Evolutionary conservation across 352 stramenopile species (phyloP), one percentile per base, ranked within the genome.

Genomic region (Saprolegnia parasitica): DNA sequence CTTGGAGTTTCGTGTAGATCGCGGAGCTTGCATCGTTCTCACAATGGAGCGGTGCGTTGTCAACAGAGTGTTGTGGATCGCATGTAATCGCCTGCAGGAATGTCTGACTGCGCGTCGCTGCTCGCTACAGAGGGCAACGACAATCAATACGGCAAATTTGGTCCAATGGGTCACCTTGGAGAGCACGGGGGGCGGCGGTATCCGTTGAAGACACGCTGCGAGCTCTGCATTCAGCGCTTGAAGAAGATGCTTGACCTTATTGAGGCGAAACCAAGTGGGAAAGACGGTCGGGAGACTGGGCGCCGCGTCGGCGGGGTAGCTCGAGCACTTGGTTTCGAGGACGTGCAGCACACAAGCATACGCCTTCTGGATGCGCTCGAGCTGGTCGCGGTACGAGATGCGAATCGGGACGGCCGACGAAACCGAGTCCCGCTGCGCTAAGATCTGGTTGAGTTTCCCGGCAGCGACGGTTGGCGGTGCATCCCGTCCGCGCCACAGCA

Each of bases 181-280:
- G 10, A 70, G 47, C 18, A 21, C n/a, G 40, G 63, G 63, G 18
- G 63, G 63, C 21, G 63, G 63, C 35, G 63, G 63, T 8, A 45
- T 45, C 18, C 63, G 63, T 26, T 61, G 29, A 10, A 70, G 6
- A 3, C 54, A 26, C 11, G 21, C 32, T 21, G 63, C 26, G 18
- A 70, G 54, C 54, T 70, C 63, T 23, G 46, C 15, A 23, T 70
- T 70, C 23, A 70, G 20, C 9, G 54, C 63, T 4, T 4, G 46
- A 23, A 70, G 26, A 10, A 70, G 63, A 10, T 61, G 24, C 37
- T 70, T 70, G 32, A 70, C 52, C 46, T 62, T 70, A 23, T 70
- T 52, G 1, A 70, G 54, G 4, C 63, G 63, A 62, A 40, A 70
- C 63, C 63, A 70, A 20, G 61, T 10, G 18, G 63, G 63, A 57